phyloP scores from a whole-genome alignment of 805 yeast genomes.

The Debaryomyces hansenii region DNA sequence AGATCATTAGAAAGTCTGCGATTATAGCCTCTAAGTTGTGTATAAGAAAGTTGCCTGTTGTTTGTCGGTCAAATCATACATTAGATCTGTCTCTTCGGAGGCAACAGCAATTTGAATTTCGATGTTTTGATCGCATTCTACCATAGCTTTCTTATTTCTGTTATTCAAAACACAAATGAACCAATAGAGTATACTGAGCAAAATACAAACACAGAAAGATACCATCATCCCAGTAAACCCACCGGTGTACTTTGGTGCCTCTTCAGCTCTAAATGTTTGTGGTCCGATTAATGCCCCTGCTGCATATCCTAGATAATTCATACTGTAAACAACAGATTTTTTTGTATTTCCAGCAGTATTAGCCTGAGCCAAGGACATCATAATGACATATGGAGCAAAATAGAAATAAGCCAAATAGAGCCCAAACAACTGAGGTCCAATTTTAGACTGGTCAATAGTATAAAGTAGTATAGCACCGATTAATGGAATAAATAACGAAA shows the following conservation, averaged over 20 bases:
- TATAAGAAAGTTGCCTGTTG: conserved; percentile 17
- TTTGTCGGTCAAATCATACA: conserved; percentile 19
- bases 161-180: conserved; percentile 13
- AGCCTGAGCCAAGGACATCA: conserved; percentile 26
- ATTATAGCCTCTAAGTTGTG: conserved; percentile 18
- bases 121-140: conserved; percentile 6
- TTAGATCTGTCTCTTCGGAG: conserved; percentile 7
- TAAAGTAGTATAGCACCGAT: too few relatives aligned
- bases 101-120: background rate
- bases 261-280: conserved; percentile 19
- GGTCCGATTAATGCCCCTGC: conserved; percentile 28
- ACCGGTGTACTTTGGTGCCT: conserved; percentile 22
- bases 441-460: too few relatives aligned
- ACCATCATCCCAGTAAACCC: conserved; percentile 20
- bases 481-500: too few relatives aligned
- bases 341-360: conserved; percentile 31
- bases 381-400: conserved; percentile 27
- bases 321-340: conserved; percentile 31
- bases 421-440: conserved; percentile 22
- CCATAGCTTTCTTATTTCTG: conserved; percentile 7
- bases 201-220: conserved; percentile 18
- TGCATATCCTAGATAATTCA: conserved; percentile 32
- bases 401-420: conserved; percentile 34
- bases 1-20: too few relatives aligned
- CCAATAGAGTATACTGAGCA: conserved; percentile 14